A percentile compares a stretch with the other conserved stretches of the same genome.
These are phyloP conservation scores for Euphorbia tirucalli DNA, from an alignment of 345 rosid species.

Conservation along the genomic window DNA sequence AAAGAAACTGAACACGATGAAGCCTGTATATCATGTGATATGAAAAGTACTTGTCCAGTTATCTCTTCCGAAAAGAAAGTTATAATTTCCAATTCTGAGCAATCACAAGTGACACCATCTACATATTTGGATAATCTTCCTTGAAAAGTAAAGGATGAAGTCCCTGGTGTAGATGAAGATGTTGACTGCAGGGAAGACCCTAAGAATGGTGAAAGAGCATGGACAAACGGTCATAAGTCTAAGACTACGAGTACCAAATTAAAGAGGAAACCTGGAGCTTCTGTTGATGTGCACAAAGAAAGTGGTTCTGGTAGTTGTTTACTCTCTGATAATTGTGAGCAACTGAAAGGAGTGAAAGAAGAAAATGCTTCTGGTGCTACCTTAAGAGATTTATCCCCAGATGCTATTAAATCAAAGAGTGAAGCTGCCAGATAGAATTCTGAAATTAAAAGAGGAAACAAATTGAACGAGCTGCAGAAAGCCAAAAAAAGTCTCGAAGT, in stretches of 20 bases:
- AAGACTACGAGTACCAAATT: slow-evolving; percentile 33
- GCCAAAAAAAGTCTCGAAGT: slow-evolving; percentile 32
- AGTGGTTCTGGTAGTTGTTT: slow-evolving; percentile 32
- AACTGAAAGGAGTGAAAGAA: slow-evolving; percentile 34
- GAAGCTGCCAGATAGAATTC: slow-evolving; percentile 31
- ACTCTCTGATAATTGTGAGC: slow-evolving; percentile 33
- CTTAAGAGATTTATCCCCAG: slow-evolving; percentile 24
- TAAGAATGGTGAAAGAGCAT: slow-evolving; percentile 33
- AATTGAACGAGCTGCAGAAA: slow-evolving; percentile 34
- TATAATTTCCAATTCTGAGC: slow-evolving; percentile 37
- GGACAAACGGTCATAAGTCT: slow-evolving; percentile 40
- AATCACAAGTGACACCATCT: slow-evolving; percentile 31
- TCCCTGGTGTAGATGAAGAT: slow-evolving; percentile 32
- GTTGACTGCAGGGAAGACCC: slow-evolving; percentile 29
- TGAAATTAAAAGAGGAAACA: slow-evolving; percentile 30
- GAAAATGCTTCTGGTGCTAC: slow-evolving; percentile 30
- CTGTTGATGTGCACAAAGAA: slow-evolving; percentile 32
- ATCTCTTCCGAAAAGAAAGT: slow-evolving; percentile 42
- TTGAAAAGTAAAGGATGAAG: slow-evolving; percentile 35
- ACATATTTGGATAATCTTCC: slow-evolving; percentile 29
- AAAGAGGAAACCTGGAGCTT: slow-evolving; percentile 37
- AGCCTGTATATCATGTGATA: slow-evolving; percentile 39
- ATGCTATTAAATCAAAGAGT: slow-evolving; percentile 30
- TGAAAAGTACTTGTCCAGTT: slow-evolving; percentile 33
- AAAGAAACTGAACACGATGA: slow-evolving; percentile 41